Evolutionary conservation across 495 filamentous ascomycete genomes (phyloP).

Genomic region (Lasiosphaeria miniovina): DNA sequence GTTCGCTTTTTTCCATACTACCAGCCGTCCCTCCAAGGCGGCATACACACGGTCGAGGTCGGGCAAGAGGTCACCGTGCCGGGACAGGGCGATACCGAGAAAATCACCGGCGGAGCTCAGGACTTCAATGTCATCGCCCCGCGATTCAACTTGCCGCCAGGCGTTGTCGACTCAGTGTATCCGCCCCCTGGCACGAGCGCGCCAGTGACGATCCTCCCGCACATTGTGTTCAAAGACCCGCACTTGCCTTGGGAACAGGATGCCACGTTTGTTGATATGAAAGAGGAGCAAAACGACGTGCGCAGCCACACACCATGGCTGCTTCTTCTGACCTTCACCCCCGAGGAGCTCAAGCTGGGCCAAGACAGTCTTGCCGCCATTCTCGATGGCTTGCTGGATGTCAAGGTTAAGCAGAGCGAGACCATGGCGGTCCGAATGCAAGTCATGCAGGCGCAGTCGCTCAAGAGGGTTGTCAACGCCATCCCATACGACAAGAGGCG

Average conservation of each 20-base stretch:
- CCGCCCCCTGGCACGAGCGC: conserved; percentile 42
- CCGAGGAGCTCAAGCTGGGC: conserved; percentile 27
- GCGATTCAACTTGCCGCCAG: conserved; percentile 28
- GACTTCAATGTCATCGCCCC: conserved; percentile 38
- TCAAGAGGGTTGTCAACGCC: not conserved
- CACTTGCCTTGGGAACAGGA: conserved; percentile 49
- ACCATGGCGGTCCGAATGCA: not conserved
- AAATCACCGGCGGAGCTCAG: not conserved
- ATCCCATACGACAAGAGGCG: not conserved
- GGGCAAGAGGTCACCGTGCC: conserved; percentile 17
- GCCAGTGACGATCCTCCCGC: conserved; percentile 37
- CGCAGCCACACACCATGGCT: conserved; percentile 38
- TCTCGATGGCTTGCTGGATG: not conserved
- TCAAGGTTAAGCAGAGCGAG: not conserved
- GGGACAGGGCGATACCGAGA: not conserved
- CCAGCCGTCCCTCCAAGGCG: conserved; percentile 28
- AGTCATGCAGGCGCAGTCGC: no score
- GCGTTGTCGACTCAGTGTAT: conserved; percentile 38
- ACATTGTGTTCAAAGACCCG: conserved; percentile 49
- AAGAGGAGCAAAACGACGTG: no score
- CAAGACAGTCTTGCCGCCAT: not conserved
- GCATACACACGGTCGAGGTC: conserved; percentile 22
- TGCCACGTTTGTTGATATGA: no score
- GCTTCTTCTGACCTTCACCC: conserved; percentile 36
- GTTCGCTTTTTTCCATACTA: conserved; percentile 32